phyloP scores from a whole-genome alignment of 2,329 filamentous ascomycete genomes.

The Pseudonectria foliicola region DNA sequence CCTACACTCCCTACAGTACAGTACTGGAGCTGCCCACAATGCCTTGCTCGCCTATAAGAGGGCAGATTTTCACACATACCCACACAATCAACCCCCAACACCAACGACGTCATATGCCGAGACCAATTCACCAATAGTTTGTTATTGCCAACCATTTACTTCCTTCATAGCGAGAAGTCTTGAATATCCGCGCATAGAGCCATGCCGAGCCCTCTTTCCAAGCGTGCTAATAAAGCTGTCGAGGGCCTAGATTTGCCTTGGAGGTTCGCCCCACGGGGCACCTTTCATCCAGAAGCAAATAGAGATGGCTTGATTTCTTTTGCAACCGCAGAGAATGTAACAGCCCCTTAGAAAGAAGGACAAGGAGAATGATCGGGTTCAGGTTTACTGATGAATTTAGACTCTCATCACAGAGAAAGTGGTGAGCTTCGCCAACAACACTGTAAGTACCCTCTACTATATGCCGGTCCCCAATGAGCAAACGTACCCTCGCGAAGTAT shows the following conservation, averaged over 20 bases:
- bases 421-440: conserved; percentile 20
- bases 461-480: not conserved
- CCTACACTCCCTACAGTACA: no score
- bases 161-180: no score
- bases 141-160: no score
- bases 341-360: not conserved
- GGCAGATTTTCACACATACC: no score
- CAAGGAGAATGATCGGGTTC: no score
- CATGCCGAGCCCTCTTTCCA: conserved; percentile 13
- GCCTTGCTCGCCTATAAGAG: no score
- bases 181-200: no score
- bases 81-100: no score
- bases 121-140: no score
- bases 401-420: conserved; percentile 34
- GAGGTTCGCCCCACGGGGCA: conserved; percentile 25
- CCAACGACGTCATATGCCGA: no score
- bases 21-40: no score
- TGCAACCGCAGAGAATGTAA: conserved; percentile 40
- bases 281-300: conserved; percentile 32
- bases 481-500: not conserved
- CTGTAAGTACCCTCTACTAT: conserved; percentile 18
- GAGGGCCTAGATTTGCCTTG: conserved; percentile 22
- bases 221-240: conserved; percentile 18
- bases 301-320: conserved; percentile 39
- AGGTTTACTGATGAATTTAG: conserved; percentile 9